Percentiles rank a stretch among this genome's conserved stretches.
Conservation (phyloP, 2,329 filamentous ascomycete species). For the Alternaria sp. region DNA sequence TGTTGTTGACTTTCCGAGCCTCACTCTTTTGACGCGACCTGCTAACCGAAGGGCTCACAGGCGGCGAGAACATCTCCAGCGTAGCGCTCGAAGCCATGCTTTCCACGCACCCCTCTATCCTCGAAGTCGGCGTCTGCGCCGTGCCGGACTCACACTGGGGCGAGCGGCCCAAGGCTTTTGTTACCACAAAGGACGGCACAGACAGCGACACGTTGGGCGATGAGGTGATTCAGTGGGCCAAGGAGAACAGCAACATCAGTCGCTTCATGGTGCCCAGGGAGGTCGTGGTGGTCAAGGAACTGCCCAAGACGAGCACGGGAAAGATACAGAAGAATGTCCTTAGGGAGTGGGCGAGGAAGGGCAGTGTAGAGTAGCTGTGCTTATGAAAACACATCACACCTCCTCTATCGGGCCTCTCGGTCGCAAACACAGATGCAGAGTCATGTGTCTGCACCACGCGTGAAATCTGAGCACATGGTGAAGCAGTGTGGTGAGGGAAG, state of each 20-base stretch:
- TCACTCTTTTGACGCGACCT: not conserved
- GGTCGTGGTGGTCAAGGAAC: constrained; percentile 79
- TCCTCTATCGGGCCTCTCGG: not conserved
- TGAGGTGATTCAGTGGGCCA: constrained; percentile 86
- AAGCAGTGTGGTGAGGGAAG: not conserved
- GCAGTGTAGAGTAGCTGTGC: constrained; percentile 41
- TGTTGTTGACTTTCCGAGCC: constrained; percentile 27
- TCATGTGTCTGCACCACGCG: not conserved
- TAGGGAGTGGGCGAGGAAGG: constrained; percentile 76
- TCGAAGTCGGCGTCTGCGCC: constrained; percentile 90
- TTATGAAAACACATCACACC: not conserved
- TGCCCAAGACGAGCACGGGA: constrained; percentile 96
- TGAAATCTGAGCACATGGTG: not conserved
- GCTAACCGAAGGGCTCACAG: constrained; percentile 50
- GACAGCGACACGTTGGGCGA: constrained; percentile 65
- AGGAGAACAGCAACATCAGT: constrained; percentile 78
- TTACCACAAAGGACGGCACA: constrained; percentile 71
- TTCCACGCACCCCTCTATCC: constrained; percentile 82
- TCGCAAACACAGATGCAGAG: not conserved
- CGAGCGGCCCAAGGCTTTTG: constrained; percentile 91
- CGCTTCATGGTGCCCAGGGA: constrained; percentile 84
- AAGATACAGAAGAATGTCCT: constrained; percentile 97
- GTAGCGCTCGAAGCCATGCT: constrained; percentile 92
- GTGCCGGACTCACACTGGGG: constrained; percentile 92
- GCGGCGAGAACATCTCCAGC: constrained; percentile 95